These are phyloP conservation scores for Hanseniaspora guilliermondii DNA, from an alignment of 805 yeast genomes.

Conservation along the genomic window DNA sequence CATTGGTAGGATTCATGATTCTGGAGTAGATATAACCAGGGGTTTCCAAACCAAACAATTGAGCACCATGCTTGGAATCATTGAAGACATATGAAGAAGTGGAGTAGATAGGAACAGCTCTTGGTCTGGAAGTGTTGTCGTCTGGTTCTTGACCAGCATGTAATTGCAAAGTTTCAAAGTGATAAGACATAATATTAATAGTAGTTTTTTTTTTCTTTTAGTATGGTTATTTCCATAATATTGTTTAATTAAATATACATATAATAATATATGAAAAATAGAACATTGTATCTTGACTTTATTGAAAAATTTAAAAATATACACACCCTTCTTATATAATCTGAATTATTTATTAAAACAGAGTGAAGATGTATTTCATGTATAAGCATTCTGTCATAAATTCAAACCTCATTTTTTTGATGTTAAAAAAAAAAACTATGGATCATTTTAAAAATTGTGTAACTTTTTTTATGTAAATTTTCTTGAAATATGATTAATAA, in stretches of 20 bases:
- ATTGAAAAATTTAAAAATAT: too few species aligned
- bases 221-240: neutral
- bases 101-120: conserved; percentile 91
- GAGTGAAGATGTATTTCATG: too few species aligned
- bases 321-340: neutral
- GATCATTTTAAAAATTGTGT: neutral
- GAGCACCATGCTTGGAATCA: conserved; percentile 84
- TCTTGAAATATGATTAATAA: neutral
- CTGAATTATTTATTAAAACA: too few species aligned
- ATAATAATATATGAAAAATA: too few species aligned
- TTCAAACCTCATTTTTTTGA: neutral
- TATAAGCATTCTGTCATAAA: too few species aligned
- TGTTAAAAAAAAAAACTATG: neutral
- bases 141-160: conserved; percentile 87
- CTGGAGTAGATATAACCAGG: conserved; percentile 84
- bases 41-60: conserved; percentile 70
- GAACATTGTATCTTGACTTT: neutral
- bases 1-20: conserved; percentile 84
- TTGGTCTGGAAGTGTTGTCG: conserved; percentile 47
- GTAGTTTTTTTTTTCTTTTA: neutral
- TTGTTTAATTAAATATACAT: neutral
- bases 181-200: conserved; percentile 36
- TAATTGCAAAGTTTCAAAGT: conserved; percentile 81
- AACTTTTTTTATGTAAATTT: conserved; percentile 1
- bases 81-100: conserved; percentile 80